These are phyloP conservation scores for Penicillium coffeae DNA, from an alignment of 495 filamentous ascomycete species.

Conservation along the genomic window DNA sequence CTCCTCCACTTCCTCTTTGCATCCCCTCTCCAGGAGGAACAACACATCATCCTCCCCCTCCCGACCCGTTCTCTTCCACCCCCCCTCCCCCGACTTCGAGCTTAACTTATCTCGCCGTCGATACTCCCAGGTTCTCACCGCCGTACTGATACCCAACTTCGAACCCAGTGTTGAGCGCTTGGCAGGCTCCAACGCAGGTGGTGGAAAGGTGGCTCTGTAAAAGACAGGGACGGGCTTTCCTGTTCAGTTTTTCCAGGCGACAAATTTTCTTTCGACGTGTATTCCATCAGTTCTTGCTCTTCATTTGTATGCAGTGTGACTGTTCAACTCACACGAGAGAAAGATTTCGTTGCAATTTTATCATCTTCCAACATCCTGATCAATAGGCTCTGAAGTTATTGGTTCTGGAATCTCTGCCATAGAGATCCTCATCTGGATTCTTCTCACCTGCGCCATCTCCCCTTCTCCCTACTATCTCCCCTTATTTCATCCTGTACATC, in stretches of 20 bases:
- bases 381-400: slow-evolving; percentile 30
- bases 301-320: slow-evolving; percentile 40
- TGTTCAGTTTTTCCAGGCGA: slow-evolving; percentile 13
- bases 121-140: neutral
- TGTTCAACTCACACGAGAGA: slow-evolving; percentile 30
- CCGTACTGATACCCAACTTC: neutral
- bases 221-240: slow-evolving; percentile 9
- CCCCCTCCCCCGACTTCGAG: neutral
- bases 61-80: neutral
- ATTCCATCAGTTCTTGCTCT: slow-evolving; percentile 27
- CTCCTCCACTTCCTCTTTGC: slow-evolving; percentile 11
- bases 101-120: too few species aligned
- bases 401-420: slow-evolving; percentile 12
- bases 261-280: slow-evolving; percentile 20
- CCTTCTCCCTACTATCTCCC: slow-evolving; percentile 13
- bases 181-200: slow-evolving; percentile 6
- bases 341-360: slow-evolving; percentile 21
- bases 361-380: slow-evolving; percentile 22
- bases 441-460: slow-evolving; percentile 4
- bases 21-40: neutral
- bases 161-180: neutral
- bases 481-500: slow-evolving; percentile 17
- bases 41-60: slow-evolving; percentile 3
- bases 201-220: slow-evolving; percentile 19
- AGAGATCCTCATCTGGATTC: slow-evolving; percentile 15